Conservation (phyloP, 108 stramenopile genomes). For the Skeletonema potamos region DNA sequence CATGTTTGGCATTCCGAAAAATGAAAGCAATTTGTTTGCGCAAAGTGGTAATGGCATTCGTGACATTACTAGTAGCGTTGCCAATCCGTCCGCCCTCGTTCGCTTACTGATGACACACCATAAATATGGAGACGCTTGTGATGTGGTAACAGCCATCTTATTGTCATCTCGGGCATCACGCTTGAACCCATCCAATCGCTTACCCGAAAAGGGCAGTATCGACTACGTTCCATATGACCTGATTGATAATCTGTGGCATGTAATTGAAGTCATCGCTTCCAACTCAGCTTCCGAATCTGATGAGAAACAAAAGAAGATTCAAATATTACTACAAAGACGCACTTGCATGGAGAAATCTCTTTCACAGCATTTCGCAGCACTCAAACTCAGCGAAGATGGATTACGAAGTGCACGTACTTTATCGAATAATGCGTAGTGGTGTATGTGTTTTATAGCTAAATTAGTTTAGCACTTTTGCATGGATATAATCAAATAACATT, state of each 20-base stretch:
- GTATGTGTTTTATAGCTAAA: not conserved
- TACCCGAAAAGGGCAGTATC: constrained; percentile 82
- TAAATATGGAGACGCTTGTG: constrained; percentile 67
- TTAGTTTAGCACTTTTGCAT: not conserved
- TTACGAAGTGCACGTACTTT: constrained; percentile 49
- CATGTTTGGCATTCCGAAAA: constrained; percentile 37
- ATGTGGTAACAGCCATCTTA: constrained; percentile 49
- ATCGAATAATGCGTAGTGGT: not conserved
- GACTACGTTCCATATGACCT: constrained; percentile 77
- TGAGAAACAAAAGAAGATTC: not conserved
- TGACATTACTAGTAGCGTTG: constrained; percentile 28
- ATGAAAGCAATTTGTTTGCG: constrained; percentile 54
- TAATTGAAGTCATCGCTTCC: constrained; percentile 50
- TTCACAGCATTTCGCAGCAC: constrained; percentile 44
- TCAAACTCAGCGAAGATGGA: constrained; percentile 59
- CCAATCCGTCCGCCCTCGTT: constrained; percentile 65
- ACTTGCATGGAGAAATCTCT: constrained; percentile 61
- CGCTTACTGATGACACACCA: constrained; percentile 64
- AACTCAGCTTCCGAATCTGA: not conserved
- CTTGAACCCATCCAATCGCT: constrained; percentile 41
- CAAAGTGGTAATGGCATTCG: constrained; percentile 13
- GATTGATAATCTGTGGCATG: constrained; percentile 73
- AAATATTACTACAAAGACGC: constrained; percentile 24
- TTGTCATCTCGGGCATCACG: constrained; percentile 23
- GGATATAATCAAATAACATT: not conserved